Evolutionary conservation across 2,329 filamentous ascomycete genomes (phyloP).

Genomic region (Fusarium odoratissimum): DNA sequence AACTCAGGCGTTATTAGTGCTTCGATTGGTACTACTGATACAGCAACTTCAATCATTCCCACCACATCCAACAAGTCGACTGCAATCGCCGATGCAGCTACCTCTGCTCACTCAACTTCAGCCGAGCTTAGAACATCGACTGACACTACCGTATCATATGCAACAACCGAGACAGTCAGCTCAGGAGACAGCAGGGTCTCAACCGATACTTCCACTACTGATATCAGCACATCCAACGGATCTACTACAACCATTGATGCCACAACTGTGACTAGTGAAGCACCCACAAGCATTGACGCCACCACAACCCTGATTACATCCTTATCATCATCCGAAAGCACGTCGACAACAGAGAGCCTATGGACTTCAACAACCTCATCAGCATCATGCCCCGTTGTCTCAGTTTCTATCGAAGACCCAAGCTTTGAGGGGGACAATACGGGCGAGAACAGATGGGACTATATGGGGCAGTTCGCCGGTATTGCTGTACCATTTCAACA

Average conservation of each 20-base stretch:
- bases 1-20: background rate
- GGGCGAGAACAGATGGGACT: slow-evolving; percentile 1
- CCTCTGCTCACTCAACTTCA: background rate
- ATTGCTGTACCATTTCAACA: background rate
- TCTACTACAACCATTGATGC: background rate
- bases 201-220: background rate
- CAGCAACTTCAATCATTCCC: background rate
- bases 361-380: background rate
- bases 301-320: background rate
- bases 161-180: background rate
- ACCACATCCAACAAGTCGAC: background rate
- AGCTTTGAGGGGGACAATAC: slow-evolving; percentile 2
- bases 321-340: background rate
- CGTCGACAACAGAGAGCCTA: background rate
- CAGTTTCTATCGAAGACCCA: background rate
- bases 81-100: background rate
- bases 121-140: background rate
- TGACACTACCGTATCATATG: background rate
- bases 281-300: background rate
- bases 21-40: background rate
- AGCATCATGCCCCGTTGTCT: background rate
- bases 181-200: background rate
- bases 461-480: background rate
- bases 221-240: background rate
- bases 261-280: background rate